phyloP scores from a whole-genome alignment of 176 grass and related monocot species.

The Bonia amplexicaulis region DNA sequence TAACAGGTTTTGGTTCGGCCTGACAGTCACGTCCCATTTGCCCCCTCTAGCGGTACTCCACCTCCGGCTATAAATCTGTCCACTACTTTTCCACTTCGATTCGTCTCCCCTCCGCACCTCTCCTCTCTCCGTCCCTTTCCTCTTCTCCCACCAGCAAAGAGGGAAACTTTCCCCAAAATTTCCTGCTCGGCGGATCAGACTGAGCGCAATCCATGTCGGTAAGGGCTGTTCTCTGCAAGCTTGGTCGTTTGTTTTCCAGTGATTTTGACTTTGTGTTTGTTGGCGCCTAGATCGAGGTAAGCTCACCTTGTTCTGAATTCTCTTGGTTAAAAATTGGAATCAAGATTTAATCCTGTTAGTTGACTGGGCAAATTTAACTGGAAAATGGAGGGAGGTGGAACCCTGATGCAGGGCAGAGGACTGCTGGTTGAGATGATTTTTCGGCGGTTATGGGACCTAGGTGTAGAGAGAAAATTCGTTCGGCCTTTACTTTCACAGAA shows the following conservation, averaged over 20 bases:
- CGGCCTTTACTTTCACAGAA: not conserved
- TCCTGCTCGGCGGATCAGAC: not conserved
- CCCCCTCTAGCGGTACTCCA: not conserved
- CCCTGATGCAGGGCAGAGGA: not conserved
- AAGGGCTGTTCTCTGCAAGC: not conserved
- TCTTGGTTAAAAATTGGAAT: not conserved
- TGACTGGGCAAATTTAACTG: not conserved
- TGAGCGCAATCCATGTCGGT: constrained; percentile 53
- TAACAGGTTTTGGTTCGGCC: no score
- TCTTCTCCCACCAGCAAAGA: not conserved
- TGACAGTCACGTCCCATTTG: no score
- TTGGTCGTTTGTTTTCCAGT: not conserved
- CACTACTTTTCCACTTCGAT: constrained; percentile 21
- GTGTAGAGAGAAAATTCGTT: not conserved
- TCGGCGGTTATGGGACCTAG: not conserved
- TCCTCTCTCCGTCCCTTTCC: constrained; percentile 26
- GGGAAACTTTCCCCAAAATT: not conserved
- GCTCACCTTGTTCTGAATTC: not conserved
- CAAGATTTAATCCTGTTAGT: not conserved
- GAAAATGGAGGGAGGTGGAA: not conserved
- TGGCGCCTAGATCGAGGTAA: constrained; percentile 14
- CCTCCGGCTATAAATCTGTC: constrained; percentile 24
- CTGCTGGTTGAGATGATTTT: not conserved
- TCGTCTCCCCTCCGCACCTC: not conserved
- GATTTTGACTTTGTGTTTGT: not conserved